Conservation (phyloP, 2,329 filamentous ascomycete species). For the Leptographium flavum region DNA sequence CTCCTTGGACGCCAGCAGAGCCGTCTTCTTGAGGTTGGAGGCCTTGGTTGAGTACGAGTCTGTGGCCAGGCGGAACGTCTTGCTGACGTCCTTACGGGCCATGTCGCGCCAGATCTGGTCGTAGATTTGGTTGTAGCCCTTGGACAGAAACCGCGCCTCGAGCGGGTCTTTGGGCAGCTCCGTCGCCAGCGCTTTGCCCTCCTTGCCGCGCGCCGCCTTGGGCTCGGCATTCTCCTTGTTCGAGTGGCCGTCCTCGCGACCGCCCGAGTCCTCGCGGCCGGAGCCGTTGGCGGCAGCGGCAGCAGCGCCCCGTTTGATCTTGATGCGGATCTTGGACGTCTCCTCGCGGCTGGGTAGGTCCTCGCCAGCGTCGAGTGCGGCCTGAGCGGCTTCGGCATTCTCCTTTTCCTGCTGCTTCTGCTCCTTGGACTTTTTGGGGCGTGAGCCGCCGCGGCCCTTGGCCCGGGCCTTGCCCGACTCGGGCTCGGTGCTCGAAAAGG, state of each 20-base stretch:
- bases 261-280: slow-evolving; percentile 19
- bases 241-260: slow-evolving; percentile 29
- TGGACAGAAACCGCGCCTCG: slow-evolving; percentile 62
- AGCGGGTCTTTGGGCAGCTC: slow-evolving; percentile 36
- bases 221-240: slow-evolving; percentile 33
- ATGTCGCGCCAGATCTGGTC: slow-evolving; percentile 96
- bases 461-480: slow-evolving; percentile 35
- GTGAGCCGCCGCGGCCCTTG: slow-evolving; percentile 43
- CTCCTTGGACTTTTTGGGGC: slow-evolving; percentile 83
- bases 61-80: slow-evolving; percentile 77
- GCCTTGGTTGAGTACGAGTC: slow-evolving; percentile 76
- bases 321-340: slow-evolving; percentile 47
- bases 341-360: slow-evolving; percentile 49
- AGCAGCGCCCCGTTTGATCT: slow-evolving; percentile 35
- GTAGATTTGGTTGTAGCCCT: slow-evolving; percentile 92
- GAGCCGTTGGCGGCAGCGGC: slow-evolving; percentile 25
- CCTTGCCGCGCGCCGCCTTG: slow-evolving; percentile 25
- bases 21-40: slow-evolving; percentile 96
- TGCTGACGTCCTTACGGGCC: slow-evolving; percentile 82
- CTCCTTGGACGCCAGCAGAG: slow-evolving; percentile 91
- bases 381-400: slow-evolving; percentile 76
- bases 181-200: slow-evolving; percentile 19
- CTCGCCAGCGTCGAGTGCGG: slow-evolving; percentile 65
- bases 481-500: slow-evolving; percentile 57
- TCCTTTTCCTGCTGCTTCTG: slow-evolving; percentile 71